Evolutionary conservation across 2,329 filamentous ascomycete genomes (phyloP).

Genomic region (Cladosporium sphaerospermum): DNA sequence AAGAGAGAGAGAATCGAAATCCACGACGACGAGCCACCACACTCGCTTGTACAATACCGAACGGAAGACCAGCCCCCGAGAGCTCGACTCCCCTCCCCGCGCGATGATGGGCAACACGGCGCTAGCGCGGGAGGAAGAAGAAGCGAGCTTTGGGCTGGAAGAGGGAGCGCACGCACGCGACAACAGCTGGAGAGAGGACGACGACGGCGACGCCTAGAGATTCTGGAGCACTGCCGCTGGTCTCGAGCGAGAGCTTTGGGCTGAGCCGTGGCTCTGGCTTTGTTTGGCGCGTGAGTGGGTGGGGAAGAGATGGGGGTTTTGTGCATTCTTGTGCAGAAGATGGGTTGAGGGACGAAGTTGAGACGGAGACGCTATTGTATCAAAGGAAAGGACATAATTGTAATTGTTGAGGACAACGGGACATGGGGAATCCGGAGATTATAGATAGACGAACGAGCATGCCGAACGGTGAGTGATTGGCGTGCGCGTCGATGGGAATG

Average conservation of each 20-base stretch:
- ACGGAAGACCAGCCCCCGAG: not conserved
- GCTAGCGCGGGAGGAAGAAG: not conserved
- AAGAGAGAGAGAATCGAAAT: not conserved
- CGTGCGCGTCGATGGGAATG: too few relatives aligned
- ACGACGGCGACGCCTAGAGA: not conserved
- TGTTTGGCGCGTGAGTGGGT: too few relatives aligned
- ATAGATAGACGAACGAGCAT: too few relatives aligned
- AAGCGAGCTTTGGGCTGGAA: too few relatives aligned
- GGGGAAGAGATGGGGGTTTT: too few relatives aligned
- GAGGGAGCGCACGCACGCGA: not conserved
- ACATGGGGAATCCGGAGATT: too few relatives aligned
- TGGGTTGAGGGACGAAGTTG: not conserved
- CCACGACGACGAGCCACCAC: not conserved
- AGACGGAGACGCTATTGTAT: conserved; percentile 2
- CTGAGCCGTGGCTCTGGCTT: too few relatives aligned
- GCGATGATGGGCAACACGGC: conserved; percentile 12
- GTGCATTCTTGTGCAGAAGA: too few relatives aligned
- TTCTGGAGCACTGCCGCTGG: too few relatives aligned
- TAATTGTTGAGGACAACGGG: not conserved
- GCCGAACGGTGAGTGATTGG: too few relatives aligned
- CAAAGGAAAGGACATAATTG: conserved; percentile 4
- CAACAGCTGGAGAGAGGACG: not conserved
- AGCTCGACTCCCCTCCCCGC: not conserved
- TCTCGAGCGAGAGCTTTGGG: too few relatives aligned
- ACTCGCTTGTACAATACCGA: not conserved